These are phyloP conservation scores for Nicotiana noctiflora DNA, from an alignment of 257 asterid species.

Conservation along the genomic window DNA sequence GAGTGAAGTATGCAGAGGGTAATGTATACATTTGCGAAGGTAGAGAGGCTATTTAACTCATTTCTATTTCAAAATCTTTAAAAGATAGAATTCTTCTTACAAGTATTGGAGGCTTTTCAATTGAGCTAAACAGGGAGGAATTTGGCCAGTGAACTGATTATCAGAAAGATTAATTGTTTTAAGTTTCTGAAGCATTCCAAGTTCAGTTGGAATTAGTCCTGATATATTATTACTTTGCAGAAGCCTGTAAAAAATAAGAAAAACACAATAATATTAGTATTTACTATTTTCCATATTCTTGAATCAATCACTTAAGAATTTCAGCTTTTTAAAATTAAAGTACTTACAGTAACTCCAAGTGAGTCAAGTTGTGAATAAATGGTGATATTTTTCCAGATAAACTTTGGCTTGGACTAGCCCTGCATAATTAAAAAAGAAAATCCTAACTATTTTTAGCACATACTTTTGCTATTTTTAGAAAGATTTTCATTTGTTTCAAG, in stretches of 20 bases:
- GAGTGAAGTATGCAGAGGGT: no score
- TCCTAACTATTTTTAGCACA: not conserved
- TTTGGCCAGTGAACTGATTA: constrained; percentile 53
- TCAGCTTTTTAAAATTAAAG: not conserved
- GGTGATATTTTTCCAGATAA: constrained; percentile 72
- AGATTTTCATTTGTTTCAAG: not conserved
- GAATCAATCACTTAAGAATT: not conserved
- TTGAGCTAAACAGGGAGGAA: constrained; percentile 66
- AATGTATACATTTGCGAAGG: no score
- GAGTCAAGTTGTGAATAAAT: constrained; percentile 71
- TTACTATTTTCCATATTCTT: not conserved
- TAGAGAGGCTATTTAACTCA: not conserved
- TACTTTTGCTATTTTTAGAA: not conserved
- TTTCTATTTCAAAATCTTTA: not conserved
- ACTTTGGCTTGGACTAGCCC: constrained; percentile 76
- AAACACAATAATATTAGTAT: not conserved
- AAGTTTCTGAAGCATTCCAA: constrained; percentile 61
- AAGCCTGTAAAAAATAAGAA: constrained; percentile 34
- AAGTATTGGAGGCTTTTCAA: constrained; percentile 61
- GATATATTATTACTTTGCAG: constrained; percentile 74
- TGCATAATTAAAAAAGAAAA: constrained; percentile 29
- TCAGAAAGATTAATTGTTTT: constrained; percentile 75
- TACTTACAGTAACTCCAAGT: constrained; percentile 72
- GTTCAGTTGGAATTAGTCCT: constrained; percentile 67
- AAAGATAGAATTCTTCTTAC: constrained; percentile 31